Evolutionary conservation across 2,329 filamentous ascomycete genomes (phyloP).

Genomic region (Sarocladium strictum): DNA sequence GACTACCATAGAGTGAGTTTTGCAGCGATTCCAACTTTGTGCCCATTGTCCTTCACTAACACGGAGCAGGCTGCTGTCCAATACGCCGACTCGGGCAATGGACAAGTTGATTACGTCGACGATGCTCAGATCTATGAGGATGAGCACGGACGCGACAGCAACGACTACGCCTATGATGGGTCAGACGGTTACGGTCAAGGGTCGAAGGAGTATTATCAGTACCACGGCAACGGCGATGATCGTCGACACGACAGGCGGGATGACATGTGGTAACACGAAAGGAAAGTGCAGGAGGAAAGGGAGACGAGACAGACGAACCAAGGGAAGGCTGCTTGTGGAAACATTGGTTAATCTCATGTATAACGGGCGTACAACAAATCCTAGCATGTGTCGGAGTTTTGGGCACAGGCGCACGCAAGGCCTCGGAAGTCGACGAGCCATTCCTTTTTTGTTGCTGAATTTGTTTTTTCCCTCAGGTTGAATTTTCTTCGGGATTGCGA

Average conservation of each 20-base stretch:
- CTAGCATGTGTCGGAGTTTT: constrained; percentile 30
- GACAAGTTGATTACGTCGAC: constrained; percentile 44
- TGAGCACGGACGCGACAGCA: constrained; percentile 37
- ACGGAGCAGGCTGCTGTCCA: constrained; percentile 34
- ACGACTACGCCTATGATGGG: constrained; percentile 31
- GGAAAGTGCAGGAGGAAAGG: not conserved
- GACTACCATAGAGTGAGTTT: constrained; percentile 46
- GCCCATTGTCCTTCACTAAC: constrained; percentile 11
- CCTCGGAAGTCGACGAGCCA: constrained; percentile 16
- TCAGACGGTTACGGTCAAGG: constrained; percentile 32
- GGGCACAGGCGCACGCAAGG: constrained; percentile 21
- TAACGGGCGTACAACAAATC: constrained; percentile 16
- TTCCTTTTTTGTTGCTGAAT: constrained; percentile 15
- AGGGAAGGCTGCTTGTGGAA: not conserved
- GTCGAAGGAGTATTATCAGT: constrained; percentile 35
- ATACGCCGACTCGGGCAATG: constrained; percentile 39
- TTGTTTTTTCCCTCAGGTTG: constrained; percentile 15
- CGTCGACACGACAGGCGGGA: constrained; percentile 28
- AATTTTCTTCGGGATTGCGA: not conserved
- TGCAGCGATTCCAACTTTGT: not conserved
- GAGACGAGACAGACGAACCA: too few relatives aligned
- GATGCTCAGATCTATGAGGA: constrained; percentile 49
- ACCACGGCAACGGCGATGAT: constrained; percentile 28
- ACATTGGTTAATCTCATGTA: constrained; percentile 9
- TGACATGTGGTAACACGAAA: constrained; percentile 34